Evolutionary conservation across 345 rosid species (phyloP).

Genomic region (Anastatica hierochuntica): DNA sequence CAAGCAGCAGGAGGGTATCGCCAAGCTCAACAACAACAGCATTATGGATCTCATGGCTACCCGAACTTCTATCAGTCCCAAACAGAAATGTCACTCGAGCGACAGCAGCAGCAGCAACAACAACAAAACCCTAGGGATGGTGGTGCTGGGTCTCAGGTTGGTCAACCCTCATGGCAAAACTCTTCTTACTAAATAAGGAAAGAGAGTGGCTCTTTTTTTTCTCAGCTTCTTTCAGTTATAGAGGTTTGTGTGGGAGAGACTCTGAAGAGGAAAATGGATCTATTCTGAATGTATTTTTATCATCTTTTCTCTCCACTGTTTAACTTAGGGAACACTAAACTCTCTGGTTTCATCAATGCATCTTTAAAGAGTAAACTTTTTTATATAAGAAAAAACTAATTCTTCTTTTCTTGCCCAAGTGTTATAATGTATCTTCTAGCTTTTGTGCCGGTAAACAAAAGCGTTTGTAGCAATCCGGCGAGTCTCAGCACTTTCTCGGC

Average conservation of each 20-base stretch:
- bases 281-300: conserved; percentile 16
- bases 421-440: too few species aligned
- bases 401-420: too few species aligned
- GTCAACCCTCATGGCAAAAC: conserved; percentile 89
- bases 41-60: conserved; percentile 66
- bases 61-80: conserved; percentile 81
- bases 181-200: conserved; percentile 51
- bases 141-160: conserved; percentile 47
- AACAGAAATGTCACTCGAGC: conserved; percentile 67
- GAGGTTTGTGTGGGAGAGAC: conserved; percentile 11
- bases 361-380: not conserved
- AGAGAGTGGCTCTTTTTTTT: not conserved
- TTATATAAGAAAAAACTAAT: too few species aligned
- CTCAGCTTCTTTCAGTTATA: conserved; percentile 11
- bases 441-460: too few species aligned
- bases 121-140: conserved; percentile 85
- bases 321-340: conserved; percentile 5
- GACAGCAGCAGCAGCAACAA: conserved; percentile 41
- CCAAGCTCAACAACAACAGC: conserved; percentile 87
- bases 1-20: conserved; percentile 50
- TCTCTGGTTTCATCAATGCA: conserved; percentile 13
- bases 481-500: too few species aligned
- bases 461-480: too few species aligned
- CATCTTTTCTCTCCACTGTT: conserved; percentile 1
- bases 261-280: too few species aligned